Percentiles rank a stretch among this genome's conserved stretches.
Conservation (phyloP, 208 protist genomes). For the Leishmania martiniquensis region DNA sequence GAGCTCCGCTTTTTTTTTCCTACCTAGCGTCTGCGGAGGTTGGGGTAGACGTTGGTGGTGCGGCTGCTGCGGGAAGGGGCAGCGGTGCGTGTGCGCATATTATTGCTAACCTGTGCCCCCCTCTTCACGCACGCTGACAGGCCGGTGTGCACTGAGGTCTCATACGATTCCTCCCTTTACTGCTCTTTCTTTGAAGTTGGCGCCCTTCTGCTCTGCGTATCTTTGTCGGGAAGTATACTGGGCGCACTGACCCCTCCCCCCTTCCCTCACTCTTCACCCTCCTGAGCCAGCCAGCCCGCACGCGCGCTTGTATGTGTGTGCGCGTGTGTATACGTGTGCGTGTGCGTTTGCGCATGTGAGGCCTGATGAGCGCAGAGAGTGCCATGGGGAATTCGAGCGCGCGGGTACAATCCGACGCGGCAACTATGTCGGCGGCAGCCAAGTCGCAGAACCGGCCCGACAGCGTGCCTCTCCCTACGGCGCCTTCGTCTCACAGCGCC, state of each 20-base stretch:
- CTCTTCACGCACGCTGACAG: background rate
- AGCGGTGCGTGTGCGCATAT: background rate
- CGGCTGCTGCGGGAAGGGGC: background rate
- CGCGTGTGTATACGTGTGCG: background rate
- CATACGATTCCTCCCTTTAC: background rate
- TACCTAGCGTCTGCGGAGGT: background rate
- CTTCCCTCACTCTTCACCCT: too few relatives aligned
- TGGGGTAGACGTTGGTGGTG: background rate
- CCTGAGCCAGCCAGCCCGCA: too few relatives aligned
- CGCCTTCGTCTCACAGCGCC: background rate
- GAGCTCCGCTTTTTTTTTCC: background rate
- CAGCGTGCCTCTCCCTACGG: background rate
- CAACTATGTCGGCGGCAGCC: background rate
- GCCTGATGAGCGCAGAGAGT: background rate
- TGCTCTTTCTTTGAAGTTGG: too few relatives aligned
- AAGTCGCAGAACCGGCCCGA: background rate
- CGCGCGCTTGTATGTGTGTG: too few relatives aligned
- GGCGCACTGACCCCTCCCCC: too few relatives aligned
- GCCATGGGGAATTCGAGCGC: background rate
- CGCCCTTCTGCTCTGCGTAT: too few relatives aligned
- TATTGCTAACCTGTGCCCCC: background rate
- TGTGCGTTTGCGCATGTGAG: background rate
- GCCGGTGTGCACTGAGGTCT: background rate
- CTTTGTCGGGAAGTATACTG: too few relatives aligned
- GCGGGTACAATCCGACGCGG: background rate